These are phyloP conservation scores for Balamuthia mandrillaris DNA, from an alignment of 208 protist species.

Conservation along the genomic window DNA sequence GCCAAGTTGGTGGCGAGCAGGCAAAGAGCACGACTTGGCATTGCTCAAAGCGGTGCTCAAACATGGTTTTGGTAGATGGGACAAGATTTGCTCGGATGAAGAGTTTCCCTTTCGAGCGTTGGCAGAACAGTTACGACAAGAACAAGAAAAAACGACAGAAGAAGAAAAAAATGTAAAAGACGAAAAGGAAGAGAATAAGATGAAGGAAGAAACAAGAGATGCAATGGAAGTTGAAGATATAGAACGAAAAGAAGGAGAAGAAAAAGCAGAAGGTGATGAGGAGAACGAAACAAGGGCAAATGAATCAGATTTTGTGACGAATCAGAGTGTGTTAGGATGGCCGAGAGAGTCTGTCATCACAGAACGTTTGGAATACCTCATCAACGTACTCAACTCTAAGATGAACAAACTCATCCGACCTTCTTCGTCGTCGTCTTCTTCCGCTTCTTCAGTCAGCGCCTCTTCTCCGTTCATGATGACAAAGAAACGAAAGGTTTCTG, in stretches of 20 bases:
- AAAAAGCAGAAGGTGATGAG: neutral
- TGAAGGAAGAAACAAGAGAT: neutral
- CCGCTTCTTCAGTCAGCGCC: neutral
- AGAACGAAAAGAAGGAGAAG: neutral
- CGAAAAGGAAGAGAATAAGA: too few species aligned
- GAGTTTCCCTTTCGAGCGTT: constrained; percentile 32
- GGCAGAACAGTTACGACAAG: too few species aligned
- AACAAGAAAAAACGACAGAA: neutral
- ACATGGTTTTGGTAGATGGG: constrained; percentile 36
- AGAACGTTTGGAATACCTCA: constrained; percentile 29
- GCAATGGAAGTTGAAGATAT: neutral
- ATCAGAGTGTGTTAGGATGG: constrained; percentile 1
- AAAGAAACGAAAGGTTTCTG: too few species aligned
- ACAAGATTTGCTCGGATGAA: constrained; percentile 31
- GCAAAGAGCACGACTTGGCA: neutral
- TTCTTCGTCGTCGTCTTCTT: neutral
- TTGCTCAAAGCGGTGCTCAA: neutral
- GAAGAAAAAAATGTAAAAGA: too few species aligned
- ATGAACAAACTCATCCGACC: neutral
- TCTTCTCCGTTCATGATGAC: neutral
- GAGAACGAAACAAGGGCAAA: neutral
- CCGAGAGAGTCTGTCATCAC: constrained; percentile 9
- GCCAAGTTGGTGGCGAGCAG: too few species aligned
- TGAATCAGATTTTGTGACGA: neutral
- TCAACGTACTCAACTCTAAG: constrained; percentile 5